Base-by-base conservation (phyloP, 1,139 yeast species). In the Diutina sp. region DNA sequence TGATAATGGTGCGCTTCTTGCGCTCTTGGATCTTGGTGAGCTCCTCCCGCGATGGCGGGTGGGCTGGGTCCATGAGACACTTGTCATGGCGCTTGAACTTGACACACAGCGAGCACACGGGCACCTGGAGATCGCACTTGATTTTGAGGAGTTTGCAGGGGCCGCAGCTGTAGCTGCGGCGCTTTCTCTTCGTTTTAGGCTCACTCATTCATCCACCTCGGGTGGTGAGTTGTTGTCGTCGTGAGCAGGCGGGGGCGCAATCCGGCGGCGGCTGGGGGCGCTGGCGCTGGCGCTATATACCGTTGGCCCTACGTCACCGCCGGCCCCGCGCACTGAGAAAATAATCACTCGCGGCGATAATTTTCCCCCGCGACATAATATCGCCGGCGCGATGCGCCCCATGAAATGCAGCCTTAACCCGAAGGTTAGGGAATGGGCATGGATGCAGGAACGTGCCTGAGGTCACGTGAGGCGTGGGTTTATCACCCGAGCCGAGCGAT, bases 91-190 rank as follows among this genome's bases (percentile, higher is more conserved):
- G 65, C 58, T 72, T 73, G 61, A 77, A 77, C 56, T 73, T 71
- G 29, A 66, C 62, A 63, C 85, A 80, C 29, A 79, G 71, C 1
- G 76, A 67, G 63, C 85, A 80, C 53, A 50, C 53, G 0, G 84
- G 84, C 9, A 69, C 66, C 54, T 69, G 66, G 57, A 78, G 71
- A 60, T 80, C 82, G 66, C 85, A 80, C 61, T 78, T 79, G 60
- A 79, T 77, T 64, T 80, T 80, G 56, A 77, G 73, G 35, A 69
- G 64, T 62, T 78, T 79, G 62, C 85, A 80, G 3, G 82, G 83
- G 0, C 84, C 84, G 65, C 85, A 80, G 58, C 79, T 77, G 63
- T 80, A 80, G 38, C 82, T 76, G 57, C 84, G 67, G 60, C 85
- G 68, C 58, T 70, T 72, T 51, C 75, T 62, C 60, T 70, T 71